Conservation (phyloP, 331 rosid genomes). For the Malus hybrid region DNA sequence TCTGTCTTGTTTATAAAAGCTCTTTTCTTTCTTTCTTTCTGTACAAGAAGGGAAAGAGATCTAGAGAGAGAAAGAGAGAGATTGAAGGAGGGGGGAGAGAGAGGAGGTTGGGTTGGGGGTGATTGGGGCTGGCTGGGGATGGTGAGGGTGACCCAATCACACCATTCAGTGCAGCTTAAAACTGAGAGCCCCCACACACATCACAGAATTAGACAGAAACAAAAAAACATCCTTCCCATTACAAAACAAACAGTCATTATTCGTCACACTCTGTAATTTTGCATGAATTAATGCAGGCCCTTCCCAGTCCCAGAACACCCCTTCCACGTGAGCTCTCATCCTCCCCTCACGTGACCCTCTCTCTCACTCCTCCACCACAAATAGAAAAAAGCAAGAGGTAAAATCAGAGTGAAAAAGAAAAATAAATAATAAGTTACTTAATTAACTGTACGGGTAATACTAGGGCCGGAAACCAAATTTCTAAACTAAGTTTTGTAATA, state of each 20-base stretch:
- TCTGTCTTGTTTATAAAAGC: constrained; percentile 43
- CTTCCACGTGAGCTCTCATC: constrained; percentile 30
- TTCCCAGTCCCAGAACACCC: background rate
- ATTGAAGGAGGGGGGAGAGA: too few species aligned
- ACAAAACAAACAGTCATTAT: constrained; percentile 46
- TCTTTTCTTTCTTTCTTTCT: background rate
- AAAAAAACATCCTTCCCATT: constrained; percentile 45
- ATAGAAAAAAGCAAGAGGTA: too few species aligned
- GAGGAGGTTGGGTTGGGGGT: background rate
- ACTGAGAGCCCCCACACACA: constrained; percentile 26
- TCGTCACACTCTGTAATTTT: constrained; percentile 36
- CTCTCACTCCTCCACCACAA: background rate
- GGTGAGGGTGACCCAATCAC: constrained; percentile 24
- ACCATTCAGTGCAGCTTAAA: constrained; percentile 12
- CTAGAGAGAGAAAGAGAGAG: background rate
- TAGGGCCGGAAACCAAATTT: too few species aligned
- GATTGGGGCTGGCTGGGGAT: background rate
- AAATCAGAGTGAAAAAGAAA: background rate
- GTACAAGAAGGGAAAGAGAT: background rate
- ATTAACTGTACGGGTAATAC: too few species aligned
- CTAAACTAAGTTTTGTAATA: too few species aligned
- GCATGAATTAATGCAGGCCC: constrained; percentile 44
- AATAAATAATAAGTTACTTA: too few species aligned
- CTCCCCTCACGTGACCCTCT: constrained; percentile 44
- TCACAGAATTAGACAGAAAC: constrained; percentile 45